A percentile compares a stretch with the other conserved stretches of the same genome.
Conservation (phyloP, 768 basidiomycete genomes). For the Glaciozyma martinii region DNA sequence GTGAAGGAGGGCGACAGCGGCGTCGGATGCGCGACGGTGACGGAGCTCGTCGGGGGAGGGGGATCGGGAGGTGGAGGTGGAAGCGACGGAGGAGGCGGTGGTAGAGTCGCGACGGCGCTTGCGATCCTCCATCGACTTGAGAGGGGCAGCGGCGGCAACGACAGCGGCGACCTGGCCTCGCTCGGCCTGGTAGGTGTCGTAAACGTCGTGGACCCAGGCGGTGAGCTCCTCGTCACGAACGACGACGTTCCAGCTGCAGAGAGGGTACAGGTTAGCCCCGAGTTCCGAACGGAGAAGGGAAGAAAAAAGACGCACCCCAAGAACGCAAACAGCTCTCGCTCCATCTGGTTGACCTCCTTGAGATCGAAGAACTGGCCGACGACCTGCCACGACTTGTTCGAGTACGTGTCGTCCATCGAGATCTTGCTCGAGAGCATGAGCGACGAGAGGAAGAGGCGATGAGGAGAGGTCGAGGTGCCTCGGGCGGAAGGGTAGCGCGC, state of each 20-base stretch:
- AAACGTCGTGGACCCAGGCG: constrained; percentile 23
- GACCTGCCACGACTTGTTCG: constrained; percentile 84
- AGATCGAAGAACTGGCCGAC: constrained; percentile 81
- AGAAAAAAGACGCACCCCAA: constrained; percentile 40
- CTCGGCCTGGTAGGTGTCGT: constrained; percentile 25
- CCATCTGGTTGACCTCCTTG: constrained; percentile 84
- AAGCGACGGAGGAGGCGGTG: constrained; percentile 5
- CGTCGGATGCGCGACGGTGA: constrained; percentile 33
- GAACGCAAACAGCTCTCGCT: constrained; percentile 85
- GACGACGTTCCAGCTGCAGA: constrained; percentile 34
- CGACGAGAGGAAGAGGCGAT: constrained; percentile 79
- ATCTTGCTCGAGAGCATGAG: constrained; percentile 60
- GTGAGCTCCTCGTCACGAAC: constrained; percentile 33
- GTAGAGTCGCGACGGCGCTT: constrained; percentile 24
- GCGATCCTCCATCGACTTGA: constrained; percentile 24
- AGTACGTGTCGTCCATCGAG: constrained; percentile 90
- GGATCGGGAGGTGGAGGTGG: constrained; percentile 22
- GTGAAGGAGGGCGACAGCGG: constrained; percentile 33
- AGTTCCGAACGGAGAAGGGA: too few species aligned
- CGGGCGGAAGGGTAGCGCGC: constrained; percentile 83
- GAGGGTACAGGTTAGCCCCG: neutral
- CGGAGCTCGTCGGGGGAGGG: constrained; percentile 26
- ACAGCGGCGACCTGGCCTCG: constrained; percentile 17
- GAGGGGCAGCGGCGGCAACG: constrained; percentile 10
- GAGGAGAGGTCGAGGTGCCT: constrained; percentile 80